A percentile compares a stretch with the other conserved stretches of the same genome.
These are phyloP conservation scores for Amaranthus tricolor DNA, from an alignment of 179 eudicot genomes.

Conservation along the genomic window DNA sequence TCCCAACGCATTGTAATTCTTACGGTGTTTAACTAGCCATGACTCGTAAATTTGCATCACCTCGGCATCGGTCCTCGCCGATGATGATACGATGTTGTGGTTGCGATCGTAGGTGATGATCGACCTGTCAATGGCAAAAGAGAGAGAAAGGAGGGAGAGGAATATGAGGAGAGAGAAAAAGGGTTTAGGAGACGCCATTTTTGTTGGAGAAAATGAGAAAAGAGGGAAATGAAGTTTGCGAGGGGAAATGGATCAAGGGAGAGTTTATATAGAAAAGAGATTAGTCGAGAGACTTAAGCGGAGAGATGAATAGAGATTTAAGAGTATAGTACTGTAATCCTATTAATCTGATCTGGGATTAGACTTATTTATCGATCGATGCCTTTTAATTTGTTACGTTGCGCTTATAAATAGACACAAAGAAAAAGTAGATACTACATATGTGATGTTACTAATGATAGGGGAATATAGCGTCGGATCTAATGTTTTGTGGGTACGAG, in stretches of 20 bases:
- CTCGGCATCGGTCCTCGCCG: conserved; percentile 35
- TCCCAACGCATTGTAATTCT: conserved; percentile 54
- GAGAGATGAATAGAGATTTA: too few species aligned
- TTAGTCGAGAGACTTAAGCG: background rate
- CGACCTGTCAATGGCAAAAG: conserved; percentile 66
- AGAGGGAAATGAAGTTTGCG: background rate
- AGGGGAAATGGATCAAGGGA: background rate
- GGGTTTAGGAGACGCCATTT: conserved; percentile 21
- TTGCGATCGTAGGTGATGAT: conserved; percentile 50
- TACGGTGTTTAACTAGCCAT: conserved; percentile 53
- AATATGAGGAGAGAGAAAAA: conserved; percentile 18
- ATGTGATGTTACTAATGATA: too few species aligned
- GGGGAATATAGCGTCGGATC: too few species aligned
- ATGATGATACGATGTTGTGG: conserved; percentile 26
- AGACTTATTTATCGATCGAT: too few species aligned
- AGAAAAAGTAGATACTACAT: too few species aligned
- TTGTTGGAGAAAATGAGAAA: conserved; percentile 16
- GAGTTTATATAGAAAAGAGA: conserved; percentile 4
- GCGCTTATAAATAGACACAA: too few species aligned
- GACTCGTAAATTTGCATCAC: conserved; percentile 43
- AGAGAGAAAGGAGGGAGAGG: conserved; percentile 23
- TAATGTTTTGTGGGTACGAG: too few species aligned
- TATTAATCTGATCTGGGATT: too few species aligned
- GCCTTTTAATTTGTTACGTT: too few species aligned
- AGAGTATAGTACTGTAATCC: too few species aligned